Base-by-base conservation (phyloP, 2,329 filamentous ascomycete genomes). In the Ophiostoma sp. region DNA sequence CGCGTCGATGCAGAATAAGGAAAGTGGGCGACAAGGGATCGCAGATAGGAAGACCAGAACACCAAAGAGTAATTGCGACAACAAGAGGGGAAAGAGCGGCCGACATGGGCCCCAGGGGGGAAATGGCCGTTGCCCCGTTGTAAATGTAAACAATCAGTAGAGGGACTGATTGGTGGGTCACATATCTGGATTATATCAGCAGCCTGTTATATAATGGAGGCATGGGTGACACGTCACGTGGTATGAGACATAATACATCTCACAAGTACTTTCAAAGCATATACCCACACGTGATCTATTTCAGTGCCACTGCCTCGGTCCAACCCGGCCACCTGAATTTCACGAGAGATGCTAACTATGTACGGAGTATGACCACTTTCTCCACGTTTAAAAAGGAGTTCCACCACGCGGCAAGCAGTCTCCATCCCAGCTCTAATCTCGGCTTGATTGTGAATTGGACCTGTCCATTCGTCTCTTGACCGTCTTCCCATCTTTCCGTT, bases 291-390 rank as follows among this genome's bases (percentile, higher is more conserved):
- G 68, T 70, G 70, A 72, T 67, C 57, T 31, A 31, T 8, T 39
- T 36, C 64, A 33, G 36, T 20, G 20, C 35, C 33, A 8, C 57
- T 73, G 75, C 75, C 76, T 77, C 76, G 76, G 75, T 72, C 72
- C 74, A 74, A 57, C 73, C 76, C 76, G 73, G 75, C 74, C 75
- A 74, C 70, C 70, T 68, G 67, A 73, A 73, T 74, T 73, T 71
- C 23, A 44, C 64, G 36, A 41, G 39, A 44, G 36, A 44, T 13
- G 39, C 39, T 41, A 41, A 33, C 27, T 31, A 31, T n/a, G n/a
- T 3, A 31, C 5, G 23, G 57, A 27, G 13, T 67, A 44, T 41
- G n/a, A 48, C 65, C 39, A 67, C 65, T 67, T 66, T 67, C 65
- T 67, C 65, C 65, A 67, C 65, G 65, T 41, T 27, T 39, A 65